Evolutionary conservation across 306 rosid species (phyloP).

Genomic region (Prunus dulcis): DNA sequence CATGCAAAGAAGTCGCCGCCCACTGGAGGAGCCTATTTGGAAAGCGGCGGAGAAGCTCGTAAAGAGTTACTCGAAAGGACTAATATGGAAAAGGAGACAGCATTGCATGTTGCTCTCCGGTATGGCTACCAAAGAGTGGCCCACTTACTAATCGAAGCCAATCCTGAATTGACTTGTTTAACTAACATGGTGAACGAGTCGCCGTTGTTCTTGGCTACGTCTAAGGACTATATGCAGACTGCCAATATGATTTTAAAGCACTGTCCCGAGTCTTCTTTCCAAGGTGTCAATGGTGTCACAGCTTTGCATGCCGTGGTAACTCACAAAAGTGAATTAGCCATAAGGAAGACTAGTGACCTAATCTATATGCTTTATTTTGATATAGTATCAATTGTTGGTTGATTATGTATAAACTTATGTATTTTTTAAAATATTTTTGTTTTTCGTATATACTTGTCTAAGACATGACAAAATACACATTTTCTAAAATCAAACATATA

Average conservation of each 20-base stretch:
- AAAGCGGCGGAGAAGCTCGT: neutral
- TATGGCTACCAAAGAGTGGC: neutral
- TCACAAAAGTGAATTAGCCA: neutral
- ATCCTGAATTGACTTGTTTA: neutral
- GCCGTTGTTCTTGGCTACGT: conserved; percentile 8
- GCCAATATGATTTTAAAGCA: neutral
- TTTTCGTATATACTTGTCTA: no score
- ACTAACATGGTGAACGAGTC: conserved; percentile 14
- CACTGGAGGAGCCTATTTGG: neutral
- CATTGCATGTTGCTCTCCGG: conserved; percentile 13
- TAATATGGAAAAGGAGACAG: conserved; percentile 2
- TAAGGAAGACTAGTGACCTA: no score
- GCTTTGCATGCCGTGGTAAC: conserved; percentile 15
- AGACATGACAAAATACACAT: no score
- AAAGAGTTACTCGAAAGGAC: neutral
- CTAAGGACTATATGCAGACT: no score
- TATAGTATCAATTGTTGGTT: no score
- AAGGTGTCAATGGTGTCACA: conserved; percentile 6
- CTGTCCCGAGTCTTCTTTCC: neutral
- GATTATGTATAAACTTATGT: no score
- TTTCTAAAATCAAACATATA: no score
- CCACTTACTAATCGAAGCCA: neutral
- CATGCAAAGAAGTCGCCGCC: neutral
- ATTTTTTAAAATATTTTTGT: no score
- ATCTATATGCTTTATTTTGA: no score